Base-by-base conservation (phyloP, 805 yeast species). In the Blastobotrys mokoenaii region DNA sequence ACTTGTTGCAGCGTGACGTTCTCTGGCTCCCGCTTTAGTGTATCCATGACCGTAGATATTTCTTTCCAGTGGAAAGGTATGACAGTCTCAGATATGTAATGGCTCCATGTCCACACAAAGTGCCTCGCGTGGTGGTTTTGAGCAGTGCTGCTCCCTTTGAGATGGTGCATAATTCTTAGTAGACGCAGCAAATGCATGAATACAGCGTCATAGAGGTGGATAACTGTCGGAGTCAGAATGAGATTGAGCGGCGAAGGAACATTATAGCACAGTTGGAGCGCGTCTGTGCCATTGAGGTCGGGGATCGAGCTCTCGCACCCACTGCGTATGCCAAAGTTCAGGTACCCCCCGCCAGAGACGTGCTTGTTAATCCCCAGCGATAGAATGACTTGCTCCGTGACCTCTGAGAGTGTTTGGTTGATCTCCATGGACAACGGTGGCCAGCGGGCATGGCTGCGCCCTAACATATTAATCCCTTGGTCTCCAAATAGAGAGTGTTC, bases 401-500 rank as follows among this genome's bases (percentile, higher is more conserved):
- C 18, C 16, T 18, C 41, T 5, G 41, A 43, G 5, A 43, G 15
- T 2, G 35, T 27, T 5, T 43, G 45, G 37, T 43, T 43, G 25
- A 43, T 20, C 17, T 43, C 34, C 17, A 41, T 18, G 12, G 41
- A 33, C 4, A 40, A 36, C 25, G 45, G 45, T n/a, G 45, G 45
- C 45, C 45, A 43, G 3, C 16, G 16, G 9, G 7, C 29, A 14
- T 20, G 25, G 31, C 2, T 8, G 5, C 22, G 30, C 12, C 34
- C 14, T 17, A 14, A 11, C 34, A 25, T 29, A 22, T 30, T 16
- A 3, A 29, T 12, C 9, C 32, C 34, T 11, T 12, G 18, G 33
- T 33, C 38, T 17, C 18, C 37, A 32, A 41, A 41, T 2, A 43
- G 8, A 11, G 25, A 20, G n/a, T 43, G 32, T 25, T 43, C 45